Evolutionary conservation across 2,329 filamentous ascomycete species (phyloP).

Genomic region (Pyricularia sp.): DNA sequence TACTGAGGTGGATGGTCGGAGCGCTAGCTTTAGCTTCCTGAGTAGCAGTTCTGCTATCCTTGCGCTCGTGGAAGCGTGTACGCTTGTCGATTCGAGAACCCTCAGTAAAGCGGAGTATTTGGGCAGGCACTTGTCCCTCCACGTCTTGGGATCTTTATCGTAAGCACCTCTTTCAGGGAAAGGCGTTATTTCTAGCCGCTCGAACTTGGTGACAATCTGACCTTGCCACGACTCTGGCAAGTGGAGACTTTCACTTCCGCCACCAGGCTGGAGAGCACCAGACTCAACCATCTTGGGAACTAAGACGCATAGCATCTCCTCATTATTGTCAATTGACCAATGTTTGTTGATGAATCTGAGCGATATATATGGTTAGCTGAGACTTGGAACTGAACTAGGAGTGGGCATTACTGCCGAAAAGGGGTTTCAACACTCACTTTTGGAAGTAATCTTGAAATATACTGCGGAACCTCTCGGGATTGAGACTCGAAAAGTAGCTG

Average conservation of each 20-base stretch:
- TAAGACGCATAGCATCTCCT: slow-evolving; percentile 55
- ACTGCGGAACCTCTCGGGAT: slow-evolving; percentile 59
- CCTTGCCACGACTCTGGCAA: slow-evolving; percentile 60
- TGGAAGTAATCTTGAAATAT: slow-evolving; percentile 74
- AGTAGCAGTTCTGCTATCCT: slow-evolving; percentile 54
- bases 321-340: slow-evolving; percentile 54
- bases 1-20: slow-evolving; percentile 44
- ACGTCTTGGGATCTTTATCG: slow-evolving; percentile 47
- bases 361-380: slow-evolving; percentile 7
- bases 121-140: slow-evolving; percentile 50
- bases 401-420: background rate
- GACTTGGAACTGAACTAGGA: background rate
- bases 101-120: slow-evolving; percentile 56
- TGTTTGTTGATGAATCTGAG: slow-evolving; percentile 59
- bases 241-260: slow-evolving; percentile 35
- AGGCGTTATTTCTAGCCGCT: slow-evolving; percentile 47
- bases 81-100: slow-evolving; percentile 45
- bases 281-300: slow-evolving; percentile 51
- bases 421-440: slow-evolving; percentile 20
- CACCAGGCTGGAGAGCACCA: slow-evolving; percentile 38
- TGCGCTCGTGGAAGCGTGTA: slow-evolving; percentile 53
- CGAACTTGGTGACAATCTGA: slow-evolving; percentile 58
- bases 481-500: slow-evolving; percentile 62
- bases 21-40: slow-evolving; percentile 50
- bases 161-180: slow-evolving; percentile 52